phyloP scores from a whole-genome alignment of 129 eudicot species.

The Helianthus tuberosus region DNA sequence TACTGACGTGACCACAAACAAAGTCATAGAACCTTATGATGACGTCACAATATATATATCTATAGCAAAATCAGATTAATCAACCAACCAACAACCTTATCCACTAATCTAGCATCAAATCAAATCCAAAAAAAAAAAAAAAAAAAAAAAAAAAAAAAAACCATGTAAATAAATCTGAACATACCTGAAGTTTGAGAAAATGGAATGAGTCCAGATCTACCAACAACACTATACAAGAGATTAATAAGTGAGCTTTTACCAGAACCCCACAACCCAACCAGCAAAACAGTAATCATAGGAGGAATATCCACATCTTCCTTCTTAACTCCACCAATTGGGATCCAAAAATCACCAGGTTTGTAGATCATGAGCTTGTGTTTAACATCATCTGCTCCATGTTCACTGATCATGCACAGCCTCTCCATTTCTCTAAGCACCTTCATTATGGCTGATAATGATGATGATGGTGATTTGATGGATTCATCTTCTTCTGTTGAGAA shows the following conservation, averaged over 20 bases:
- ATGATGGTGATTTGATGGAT: neutral
- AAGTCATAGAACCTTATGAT: too few relatives aligned
- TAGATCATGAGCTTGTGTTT: constrained; percentile 68
- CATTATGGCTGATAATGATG: constrained; percentile 40
- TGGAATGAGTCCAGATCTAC: constrained; percentile 75
- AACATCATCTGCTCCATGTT: constrained; percentile 64
- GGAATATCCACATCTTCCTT: constrained; percentile 68
- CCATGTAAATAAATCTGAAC: neutral
- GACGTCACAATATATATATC: too few relatives aligned
- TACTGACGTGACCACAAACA: too few relatives aligned
- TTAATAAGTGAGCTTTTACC: constrained; percentile 82
- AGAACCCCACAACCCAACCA: constrained; percentile 53
- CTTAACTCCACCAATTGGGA: constrained; percentile 76
- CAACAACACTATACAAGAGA: constrained; percentile 77
- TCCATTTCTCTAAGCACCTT: constrained; percentile 73
- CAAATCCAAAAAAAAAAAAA: neutral
- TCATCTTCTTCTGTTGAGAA: constrained; percentile 22
- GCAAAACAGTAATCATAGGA: constrained; percentile 45
- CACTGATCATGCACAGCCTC: constrained; percentile 52
- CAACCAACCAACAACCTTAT: too few relatives aligned
- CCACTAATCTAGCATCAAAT: too few relatives aligned
- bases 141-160: neutral
- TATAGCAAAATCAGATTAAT: too few relatives aligned
- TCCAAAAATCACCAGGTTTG: constrained; percentile 75
- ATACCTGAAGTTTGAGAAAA: constrained; percentile 80